Evolutionary conservation across 1,284 basidiomycete species (phyloP), one percentile per base, ranked within the genome.

Genomic region (Trametes sp.): DNA sequence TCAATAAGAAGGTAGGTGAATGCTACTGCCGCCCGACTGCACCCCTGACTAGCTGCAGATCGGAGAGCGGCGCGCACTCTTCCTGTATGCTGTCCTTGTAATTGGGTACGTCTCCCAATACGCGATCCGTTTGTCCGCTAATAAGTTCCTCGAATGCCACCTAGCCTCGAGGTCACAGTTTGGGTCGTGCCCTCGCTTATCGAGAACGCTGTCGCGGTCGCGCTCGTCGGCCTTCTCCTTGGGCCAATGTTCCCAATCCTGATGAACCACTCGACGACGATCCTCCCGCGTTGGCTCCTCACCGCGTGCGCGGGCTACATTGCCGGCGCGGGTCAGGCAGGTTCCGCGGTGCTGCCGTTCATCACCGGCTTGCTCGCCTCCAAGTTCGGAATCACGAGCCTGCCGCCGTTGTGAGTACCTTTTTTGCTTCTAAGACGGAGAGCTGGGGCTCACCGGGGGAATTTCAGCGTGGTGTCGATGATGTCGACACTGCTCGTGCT

Each of bases 241-340:
- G 71, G 72, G 0, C 31, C 31, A 5, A 33, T 33, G 31, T 33
- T 33, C 31, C 31, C 31, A 5, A 86, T 89, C 61, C 81, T 85
- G n/a, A 84, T 88, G 78, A 86, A 85, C 69, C 81, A 86, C 58
- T 76, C 85, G 4, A 80, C 82, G 10, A 77, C 81, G 1, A 77
- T 90, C 60, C 74, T 92, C 2, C 89, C 89, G 5, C 79, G 78
- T 8, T 86, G 85, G 79, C 77, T 90, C 21, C 81, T 89, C 54
- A 84, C 84, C 0, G 87, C 80, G 3, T 82, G 84, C n/a, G 85
- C 90, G 26, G 89, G 89, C 0, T 88, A 87, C 85, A 86, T 87
- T 28, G 81, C 84, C 2, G 84, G 84, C 19, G 77, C 89, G 45
- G 89, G 89, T 0, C 86, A 87, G 67, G 84, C 87, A 2, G 89